These are phyloP conservation scores for Huntiella savannae DNA, from an alignment of 2,329 filamentous ascomycete species.

Conservation along the genomic window DNA sequence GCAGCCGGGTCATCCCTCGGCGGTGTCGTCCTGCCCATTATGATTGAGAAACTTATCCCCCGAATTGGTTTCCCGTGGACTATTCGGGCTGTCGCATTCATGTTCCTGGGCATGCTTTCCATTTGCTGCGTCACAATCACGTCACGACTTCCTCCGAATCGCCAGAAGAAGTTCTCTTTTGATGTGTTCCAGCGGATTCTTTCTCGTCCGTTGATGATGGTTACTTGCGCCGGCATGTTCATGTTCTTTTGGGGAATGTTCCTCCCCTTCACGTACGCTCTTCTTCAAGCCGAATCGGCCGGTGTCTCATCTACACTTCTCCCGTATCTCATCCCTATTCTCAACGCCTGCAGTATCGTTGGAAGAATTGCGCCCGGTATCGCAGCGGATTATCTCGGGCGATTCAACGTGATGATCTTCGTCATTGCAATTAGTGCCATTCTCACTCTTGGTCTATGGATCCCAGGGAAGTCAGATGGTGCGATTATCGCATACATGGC, in stretches of 20 bases:
- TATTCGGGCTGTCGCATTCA: constrained; percentile 27
- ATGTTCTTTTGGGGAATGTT: constrained; percentile 38
- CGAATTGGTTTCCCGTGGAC: constrained; percentile 28
- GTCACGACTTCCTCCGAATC: constrained; percentile 23
- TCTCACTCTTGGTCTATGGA: constrained; percentile 29
- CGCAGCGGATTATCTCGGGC: constrained; percentile 25
- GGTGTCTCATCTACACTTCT: constrained; percentile 24
- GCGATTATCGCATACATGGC: constrained; percentile 44
- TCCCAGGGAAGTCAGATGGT: constrained; percentile 29
- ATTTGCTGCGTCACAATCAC: constrained; percentile 21
- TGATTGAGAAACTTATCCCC: constrained; percentile 35
- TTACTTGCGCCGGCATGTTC: constrained; percentile 28
- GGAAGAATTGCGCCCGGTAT: constrained; percentile 34
- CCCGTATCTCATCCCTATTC: constrained; percentile 34
- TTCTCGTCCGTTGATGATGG: constrained; percentile 24
- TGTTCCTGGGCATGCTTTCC: constrained; percentile 23
- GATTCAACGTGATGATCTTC: constrained; percentile 30
- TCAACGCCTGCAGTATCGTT: constrained; percentile 34
- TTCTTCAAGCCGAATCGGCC: constrained; percentile 26
- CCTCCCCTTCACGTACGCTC: constrained; percentile 33
- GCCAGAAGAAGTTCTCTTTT: constrained; percentile 26
- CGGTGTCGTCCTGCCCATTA: constrained; percentile 40
- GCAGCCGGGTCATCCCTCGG: constrained; percentile 35
- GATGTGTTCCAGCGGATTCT: constrained; percentile 28
- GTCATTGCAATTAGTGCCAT: constrained; percentile 30